Percentiles rank a stretch among this genome's conserved stretches.
Evolutionary conservation across 257 asterid species (phyloP).

Genomic region (Echium plantagineum): DNA sequence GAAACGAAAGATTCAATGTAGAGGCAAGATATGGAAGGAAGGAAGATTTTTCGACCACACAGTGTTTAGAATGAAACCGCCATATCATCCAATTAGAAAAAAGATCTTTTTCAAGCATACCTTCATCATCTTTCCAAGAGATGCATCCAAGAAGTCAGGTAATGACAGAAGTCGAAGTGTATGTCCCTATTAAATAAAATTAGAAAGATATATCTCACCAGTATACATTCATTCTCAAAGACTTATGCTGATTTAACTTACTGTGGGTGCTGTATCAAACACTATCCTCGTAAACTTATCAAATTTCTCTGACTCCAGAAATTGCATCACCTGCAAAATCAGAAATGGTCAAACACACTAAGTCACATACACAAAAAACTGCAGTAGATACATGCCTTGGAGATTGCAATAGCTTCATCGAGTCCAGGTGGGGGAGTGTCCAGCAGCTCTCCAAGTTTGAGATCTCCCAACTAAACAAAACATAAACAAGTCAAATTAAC

Average conservation of each 20-base stretch:
- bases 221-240: not conserved
- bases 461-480: slow-evolving; percentile 40
- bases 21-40: not conserved
- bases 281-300: slow-evolving; percentile 45
- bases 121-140: slow-evolving; percentile 60
- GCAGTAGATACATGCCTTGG: slow-evolving; percentile 30
- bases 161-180: slow-evolving; percentile 60
- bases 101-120: slow-evolving; percentile 14
- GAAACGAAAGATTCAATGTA: not conserved
- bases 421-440: slow-evolving; percentile 68
- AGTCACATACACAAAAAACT: not conserved
- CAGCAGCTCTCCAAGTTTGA: slow-evolving; percentile 64
- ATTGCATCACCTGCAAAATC: slow-evolving; percentile 48
- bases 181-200: slow-evolving; percentile 42
- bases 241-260: slow-evolving; percentile 18
- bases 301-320: slow-evolving; percentile 55
- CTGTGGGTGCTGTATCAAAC: slow-evolving; percentile 76
- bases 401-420: slow-evolving; percentile 70
- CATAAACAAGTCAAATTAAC: slow-evolving; percentile 4
- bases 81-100: not conserved
- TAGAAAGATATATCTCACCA: slow-evolving; percentile 4
- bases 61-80: too few relatives aligned
- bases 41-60: too few relatives aligned
- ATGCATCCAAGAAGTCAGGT: slow-evolving; percentile 66
- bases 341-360: slow-evolving; percentile 5